phyloP scores from a whole-genome alignment of 2,329 filamentous ascomycete genomes.

The Aspergillus floridensis region DNA sequence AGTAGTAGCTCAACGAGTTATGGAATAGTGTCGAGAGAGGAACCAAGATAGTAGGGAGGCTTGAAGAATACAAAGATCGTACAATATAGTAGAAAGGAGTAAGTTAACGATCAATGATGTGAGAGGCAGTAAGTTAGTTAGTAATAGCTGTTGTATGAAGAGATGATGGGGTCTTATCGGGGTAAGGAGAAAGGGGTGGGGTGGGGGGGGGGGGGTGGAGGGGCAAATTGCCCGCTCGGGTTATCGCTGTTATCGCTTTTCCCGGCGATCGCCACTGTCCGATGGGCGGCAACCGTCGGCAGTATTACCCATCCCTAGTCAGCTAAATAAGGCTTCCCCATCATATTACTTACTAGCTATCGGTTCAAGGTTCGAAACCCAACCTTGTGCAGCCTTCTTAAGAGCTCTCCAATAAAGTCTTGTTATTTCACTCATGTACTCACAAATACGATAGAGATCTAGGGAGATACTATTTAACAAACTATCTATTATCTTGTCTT shows the following conservation, averaged over 20 bases:
- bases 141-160: slow-evolving; percentile 7
- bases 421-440: too few species aligned
- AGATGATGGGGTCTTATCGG: slow-evolving; percentile 3
- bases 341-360: too few species aligned
- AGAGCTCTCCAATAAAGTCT: too few species aligned
- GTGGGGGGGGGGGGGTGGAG: too few species aligned
- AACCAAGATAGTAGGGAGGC: not conserved
- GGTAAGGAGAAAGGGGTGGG: not conserved
- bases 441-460: too few species aligned
- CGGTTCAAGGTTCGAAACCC: too few species aligned
- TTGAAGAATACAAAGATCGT: slow-evolving; percentile 2
- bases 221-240: too few species aligned
- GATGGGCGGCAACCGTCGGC: slow-evolving; percentile 20
- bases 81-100: not conserved
- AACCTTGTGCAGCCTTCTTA: too few species aligned
- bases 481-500: too few species aligned
- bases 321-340: too few species aligned
- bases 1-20: not conserved
- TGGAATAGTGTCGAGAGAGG: not conserved
- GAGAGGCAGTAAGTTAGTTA: too few species aligned
- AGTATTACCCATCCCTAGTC: not conserved
- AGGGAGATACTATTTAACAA: too few species aligned
- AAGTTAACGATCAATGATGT: not conserved
- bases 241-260: not conserved
- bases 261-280: slow-evolving; percentile 42